Evolutionary conservation across 805 yeast species (phyloP).

Genomic region (Maudiozyma serrabonitensis): DNA sequence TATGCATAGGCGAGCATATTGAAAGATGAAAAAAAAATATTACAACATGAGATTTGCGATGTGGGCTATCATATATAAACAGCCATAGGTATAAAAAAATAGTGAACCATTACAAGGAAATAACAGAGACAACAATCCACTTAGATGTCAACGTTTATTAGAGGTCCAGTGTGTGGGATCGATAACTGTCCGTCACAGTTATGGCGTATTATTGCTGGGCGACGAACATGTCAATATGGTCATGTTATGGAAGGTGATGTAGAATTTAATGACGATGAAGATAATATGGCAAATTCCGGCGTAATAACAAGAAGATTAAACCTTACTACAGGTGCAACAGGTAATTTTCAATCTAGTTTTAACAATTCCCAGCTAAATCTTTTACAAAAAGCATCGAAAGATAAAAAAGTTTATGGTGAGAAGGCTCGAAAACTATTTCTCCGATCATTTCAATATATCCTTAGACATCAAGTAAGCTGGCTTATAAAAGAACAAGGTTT

Average conservation of each 20-base stretch:
- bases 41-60: no score
- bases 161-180: constrained; percentile 82
- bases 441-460: constrained; percentile 40
- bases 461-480: constrained; percentile 39
- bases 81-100: no score
- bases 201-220: constrained; percentile 68
- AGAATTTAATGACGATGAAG: constrained; percentile 66
- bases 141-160: constrained; percentile 38
- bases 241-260: constrained; percentile 77
- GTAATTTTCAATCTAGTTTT: constrained; percentile 30
- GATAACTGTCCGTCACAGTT: constrained; percentile 78
- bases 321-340: constrained; percentile 36
- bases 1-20: no score
- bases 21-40: no score
- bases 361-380: constrained; percentile 20
- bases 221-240: constrained; percentile 78
- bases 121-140: neutral
- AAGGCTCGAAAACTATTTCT: constrained; percentile 37
- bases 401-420: constrained; percentile 36
- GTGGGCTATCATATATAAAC: no score
- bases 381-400: constrained; percentile 9
- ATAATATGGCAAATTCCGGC: constrained; percentile 40
- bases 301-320: constrained; percentile 47
- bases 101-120: neutral
- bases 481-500: constrained; percentile 28